Evolutionary conservation across 176 grass and related monocot genomes (phyloP).

Genomic region (Oryza australiensis): DNA sequence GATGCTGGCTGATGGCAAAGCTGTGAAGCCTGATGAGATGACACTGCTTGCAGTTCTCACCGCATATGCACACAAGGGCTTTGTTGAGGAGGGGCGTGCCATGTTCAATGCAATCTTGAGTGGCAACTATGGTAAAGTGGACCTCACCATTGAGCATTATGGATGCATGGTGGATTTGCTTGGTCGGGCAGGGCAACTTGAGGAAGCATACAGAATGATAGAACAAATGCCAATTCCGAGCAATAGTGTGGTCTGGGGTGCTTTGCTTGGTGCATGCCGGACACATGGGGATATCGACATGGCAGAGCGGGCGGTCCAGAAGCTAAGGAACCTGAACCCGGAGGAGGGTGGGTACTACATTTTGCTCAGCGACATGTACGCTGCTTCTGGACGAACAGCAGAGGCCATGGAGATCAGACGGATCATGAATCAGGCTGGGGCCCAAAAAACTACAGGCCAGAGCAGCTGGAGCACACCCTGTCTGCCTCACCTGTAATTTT

Average conservation of each 20-base stretch:
- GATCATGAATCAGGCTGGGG: constrained; percentile 37
- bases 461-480: constrained; percentile 37
- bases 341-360: constrained; percentile 59
- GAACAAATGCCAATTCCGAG: constrained; percentile 49
- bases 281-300: constrained; percentile 49
- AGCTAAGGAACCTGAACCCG: constrained; percentile 50
- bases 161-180: constrained; percentile 71
- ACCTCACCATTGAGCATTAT: constrained; percentile 50
- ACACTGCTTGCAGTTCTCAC: constrained; percentile 50
- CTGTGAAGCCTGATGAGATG: constrained; percentile 46
- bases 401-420: constrained; percentile 49
- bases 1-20: constrained; percentile 39
- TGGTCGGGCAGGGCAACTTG: constrained; percentile 50
- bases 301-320: constrained; percentile 48
- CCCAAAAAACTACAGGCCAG: constrained; percentile 51
- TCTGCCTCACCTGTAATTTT: constrained; percentile 18
- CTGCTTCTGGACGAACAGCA: constrained; percentile 25
- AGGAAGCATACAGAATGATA: constrained; percentile 52
- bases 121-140: constrained; percentile 39
- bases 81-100: constrained; percentile 48
- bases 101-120: constrained; percentile 39
- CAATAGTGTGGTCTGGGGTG: constrained; percentile 51
- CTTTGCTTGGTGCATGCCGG: constrained; percentile 57
- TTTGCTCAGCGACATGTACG: constrained; percentile 54
- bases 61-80: constrained; percentile 43